Evolutionary conservation across 2,329 filamentous ascomycete genomes (phyloP), one percentile per base, ranked within the genome.

Genomic region (Alternaria sp.): DNA sequence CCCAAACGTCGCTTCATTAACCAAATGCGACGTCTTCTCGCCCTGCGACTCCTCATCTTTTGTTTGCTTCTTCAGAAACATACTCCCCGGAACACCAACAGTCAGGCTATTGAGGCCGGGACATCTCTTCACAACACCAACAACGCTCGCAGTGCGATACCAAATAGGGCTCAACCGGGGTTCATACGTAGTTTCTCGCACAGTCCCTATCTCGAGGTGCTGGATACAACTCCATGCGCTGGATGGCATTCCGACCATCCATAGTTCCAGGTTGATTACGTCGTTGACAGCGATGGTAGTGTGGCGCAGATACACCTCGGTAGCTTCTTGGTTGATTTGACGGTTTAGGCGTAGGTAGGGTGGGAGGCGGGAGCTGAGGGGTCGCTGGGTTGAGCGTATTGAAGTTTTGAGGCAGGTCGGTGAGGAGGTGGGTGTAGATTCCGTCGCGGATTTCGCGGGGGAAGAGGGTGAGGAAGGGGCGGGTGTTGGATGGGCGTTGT

Each of bases 371-470:
- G 36, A 40, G n/a, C 36, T 40, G 36, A 40, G 36, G 8, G 36
- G n/a, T 17, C 8, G 36, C 36, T 40, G 9, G 36, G 36, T 17
- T 40, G 36, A n/a, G 36, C 36, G 5, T 40, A 40, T 40, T 40
- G 15, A 0, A 40, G 36, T 11, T 17, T 40, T 40, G 15, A 0
- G 36, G n/a, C 3, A 40, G 36, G 8, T 0, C 0, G 15, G 15
- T 6, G 15, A 40, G 36, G 36, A 40, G 36, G 15, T 17, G 36
- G 36, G 36, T 40, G 36, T 40, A 40, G n/a, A 40, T 40, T 1
- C 17, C 36, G 36, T 40, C 36, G n/a, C 36, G 36, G 36, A 40
- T 40, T 17, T 40, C 36, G n/a, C 36, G 36, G 9, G 36, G 36
- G 36, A 40, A 40, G n/a, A 40, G 36, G 15, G n/a, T 40, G 15